Base-by-base conservation (phyloP, 2,329 filamentous ascomycete species). In the Magnaporthiopsis rhizophila region DNA sequence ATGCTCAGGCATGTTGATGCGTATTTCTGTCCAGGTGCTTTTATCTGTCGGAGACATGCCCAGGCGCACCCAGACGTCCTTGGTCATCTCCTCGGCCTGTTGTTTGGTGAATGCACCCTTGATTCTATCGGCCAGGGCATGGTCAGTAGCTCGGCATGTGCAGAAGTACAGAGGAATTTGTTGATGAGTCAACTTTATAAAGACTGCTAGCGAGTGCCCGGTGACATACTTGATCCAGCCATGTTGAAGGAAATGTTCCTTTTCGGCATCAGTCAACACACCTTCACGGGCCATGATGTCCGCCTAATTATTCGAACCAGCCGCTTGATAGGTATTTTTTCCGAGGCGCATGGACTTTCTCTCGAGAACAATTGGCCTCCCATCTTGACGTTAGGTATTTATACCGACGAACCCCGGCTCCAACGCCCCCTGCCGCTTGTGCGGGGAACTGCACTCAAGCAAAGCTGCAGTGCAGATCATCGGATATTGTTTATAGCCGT, bases 11-110 rank as follows among this genome's bases (percentile, higher is more conserved):
- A 90, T 89, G 75, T 89, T 85, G 64, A 79, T 85, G 59, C 85
- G 80, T 68, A 84, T 81, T 2, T 76, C 76, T n/a, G 77, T 80
- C 88, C 88, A 90, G 38, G 88, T 90, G 2, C 80, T 78, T 71
- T 84, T 85, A 74, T 91, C 85, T 3, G 80, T 78, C 0, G 86
- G 81, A 59, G 83, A 81, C 81, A 89, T 87, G 32, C 85, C 87
- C 6, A 90, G 80, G 12, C 88, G 80, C 0, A 82, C 84, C 88
- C 88, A 90, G 50, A 89, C 79, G 63, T 79, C 74, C 2, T 76
- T 65, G 26, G 69, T 77, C 30, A 77, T 67, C 26, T 67, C 63
- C 6, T 72, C 72, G 9, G 77, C 76, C 64, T 78, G 76, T 58
- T 76, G 72, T 21, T 68, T 71, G 1, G 76, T 77, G 66, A 79